Base-by-base conservation (phyloP, 1,139 yeast species). In the Hemisphaericaspora xylofermentans region DNA sequence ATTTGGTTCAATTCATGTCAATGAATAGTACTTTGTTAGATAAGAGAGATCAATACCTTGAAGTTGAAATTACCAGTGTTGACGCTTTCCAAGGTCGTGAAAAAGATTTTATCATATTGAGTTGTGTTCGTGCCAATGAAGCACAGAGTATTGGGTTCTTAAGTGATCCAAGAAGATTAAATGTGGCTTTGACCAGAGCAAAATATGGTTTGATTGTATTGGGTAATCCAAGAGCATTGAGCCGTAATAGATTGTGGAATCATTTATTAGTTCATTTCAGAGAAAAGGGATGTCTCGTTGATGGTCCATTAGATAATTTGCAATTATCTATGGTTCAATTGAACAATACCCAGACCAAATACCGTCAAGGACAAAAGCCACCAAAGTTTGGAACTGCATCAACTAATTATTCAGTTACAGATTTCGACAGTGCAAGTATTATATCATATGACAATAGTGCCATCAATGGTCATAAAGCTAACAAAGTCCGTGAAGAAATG, bases 81-180 rank as follows among this genome's bases (percentile, higher is more conserved):
- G 97, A 91, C 66, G 95, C 96, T 1, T 91, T 91, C 74, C 97
- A 91, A 66, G 98, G 98, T 36, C 79, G 97, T 50, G 98, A 91
- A 61, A 91, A 91, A 63, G 96, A 91, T 58, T 88, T 80, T 55
- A 88, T 91, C 46, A 86, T 91, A 41, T 64, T 91, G 43, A 84
- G 95, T 24, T 89, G 97, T 72, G 97, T 89, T 35, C 78, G 98
- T 58, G 93, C 96, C 32, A 89, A 89, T 58, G 94, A 88, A 43
- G 78, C 75, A 39, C 88, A 84, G 53, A 77, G 75, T 8, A 88
- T 91, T 61, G 98, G 98, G 28, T 89, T 91, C 63, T 74, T 91
- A 57, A 79, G 84, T 48, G 97, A 91, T 56, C 93, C 95, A 16
- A 76, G 97, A 56, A 83, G 98, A 65, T 66, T 91, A 60, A 91